Evolutionary conservation across 805 yeast genomes (phyloP), one percentile per base, ranked within the genome.

Genomic region (Metschnikowia baotianmanensis): DNA sequence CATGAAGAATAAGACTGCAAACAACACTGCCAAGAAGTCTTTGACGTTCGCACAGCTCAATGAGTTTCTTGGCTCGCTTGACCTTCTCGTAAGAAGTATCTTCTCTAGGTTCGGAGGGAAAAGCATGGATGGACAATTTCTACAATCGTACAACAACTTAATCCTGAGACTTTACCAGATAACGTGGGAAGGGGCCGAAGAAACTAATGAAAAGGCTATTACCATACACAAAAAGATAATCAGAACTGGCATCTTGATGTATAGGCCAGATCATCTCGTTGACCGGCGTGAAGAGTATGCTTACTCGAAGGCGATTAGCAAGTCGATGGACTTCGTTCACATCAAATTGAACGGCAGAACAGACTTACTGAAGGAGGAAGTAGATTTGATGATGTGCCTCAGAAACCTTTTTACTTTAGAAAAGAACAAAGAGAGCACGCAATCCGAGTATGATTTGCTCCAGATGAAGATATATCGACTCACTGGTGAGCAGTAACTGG

Each of bases 201-300:
- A 41, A 6, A 44, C 42, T 17, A 38, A 36, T 9, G 44, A 40
- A 3, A 45, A 49, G 15, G 47, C 48, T 16, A 36, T 57, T 23
- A 26, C 33, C 5, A 45, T 54, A 37, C 69, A 65, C 42, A 57
- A 52, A 36, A 45, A 49, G 20, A 48, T 65, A 18, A 43, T 65
- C 20, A 53, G 55, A 34, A 42, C 64, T 5, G 63, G 67, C 2
- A 57, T 65, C 13, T 43, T 59, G 31, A 46, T 61, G 43, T 65
- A 56, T 43, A 54, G 46, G 29, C 69, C 71, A 1, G 47, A 47
- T 18, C 39, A 36, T 2, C 47, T 59, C 21, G 31, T 50, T 18
- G 58, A 53, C 30, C 55, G 51, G 10, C 38, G 51, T 3, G 56
- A 55, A 16, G 49, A 50, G 19, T 34, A 48, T 6, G 31, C 34